Evolutionary conservation across 805 yeast species (phyloP).

Genomic region (Komagataella mondaviorum): DNA sequence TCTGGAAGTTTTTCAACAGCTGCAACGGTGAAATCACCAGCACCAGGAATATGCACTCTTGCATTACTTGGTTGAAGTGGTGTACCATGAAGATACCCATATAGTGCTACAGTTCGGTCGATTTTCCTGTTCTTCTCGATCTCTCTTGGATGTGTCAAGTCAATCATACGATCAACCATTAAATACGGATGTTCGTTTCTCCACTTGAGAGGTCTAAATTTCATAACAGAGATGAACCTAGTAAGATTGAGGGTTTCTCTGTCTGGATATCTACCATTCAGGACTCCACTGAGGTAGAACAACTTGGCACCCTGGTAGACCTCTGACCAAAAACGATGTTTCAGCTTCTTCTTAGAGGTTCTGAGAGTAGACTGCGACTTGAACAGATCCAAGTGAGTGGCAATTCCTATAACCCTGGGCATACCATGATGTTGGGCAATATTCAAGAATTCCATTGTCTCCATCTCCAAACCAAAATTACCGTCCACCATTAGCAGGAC

Average conservation of each 20-base stretch:
- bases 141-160: constrained; percentile 81
- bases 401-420: constrained; percentile 92
- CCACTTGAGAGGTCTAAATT: constrained; percentile 98
- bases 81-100: constrained; percentile 93
- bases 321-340: constrained; percentile 97
- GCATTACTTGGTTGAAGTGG: constrained; percentile 60
- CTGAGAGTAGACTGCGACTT: constrained; percentile 81
- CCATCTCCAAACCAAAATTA: constrained; percentile 98
- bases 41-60: constrained; percentile 87
- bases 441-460: constrained; percentile 95
- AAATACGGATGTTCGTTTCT: constrained; percentile 96
- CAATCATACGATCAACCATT: constrained; percentile 79
- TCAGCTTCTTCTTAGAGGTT: constrained; percentile 81
- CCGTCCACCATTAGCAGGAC: constrained; percentile 88
- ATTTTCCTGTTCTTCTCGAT: constrained; percentile 70
- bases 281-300: constrained; percentile 87
- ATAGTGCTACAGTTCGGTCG: constrained; percentile 82
- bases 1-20: constrained; percentile 86
- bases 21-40: constrained; percentile 74
- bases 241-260: constrained; percentile 86
- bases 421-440: constrained; percentile 97
- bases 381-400: constrained; percentile 92
- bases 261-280: constrained; percentile 96
- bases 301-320: constrained; percentile 97
- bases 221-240: constrained; percentile 92